Percentiles rank a stretch among this genome's conserved stretches.
phyloP scores from a whole-genome alignment of 2,329 filamentous ascomycete genomes.

The Pseudocercospora ulei region DNA sequence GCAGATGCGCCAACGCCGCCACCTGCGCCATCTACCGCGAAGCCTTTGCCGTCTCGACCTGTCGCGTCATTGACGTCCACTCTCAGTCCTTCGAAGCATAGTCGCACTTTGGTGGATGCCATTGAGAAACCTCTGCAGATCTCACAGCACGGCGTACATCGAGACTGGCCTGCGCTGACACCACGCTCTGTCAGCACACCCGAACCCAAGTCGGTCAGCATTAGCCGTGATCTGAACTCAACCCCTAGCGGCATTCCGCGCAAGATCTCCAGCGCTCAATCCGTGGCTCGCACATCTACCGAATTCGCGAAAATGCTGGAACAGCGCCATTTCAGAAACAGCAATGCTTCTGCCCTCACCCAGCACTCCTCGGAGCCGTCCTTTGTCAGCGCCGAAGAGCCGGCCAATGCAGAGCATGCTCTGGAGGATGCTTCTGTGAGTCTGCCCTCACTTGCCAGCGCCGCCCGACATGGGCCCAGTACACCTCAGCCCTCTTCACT shows the following conservation, averaged over 20 bases:
- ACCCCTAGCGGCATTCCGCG: conserved; percentile 13
- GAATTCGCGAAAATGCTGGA: conserved; percentile 9
- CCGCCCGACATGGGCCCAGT: not conserved
- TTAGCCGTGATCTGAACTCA: not conserved
- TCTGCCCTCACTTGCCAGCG: not conserved
- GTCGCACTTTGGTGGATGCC: conserved; percentile 37
- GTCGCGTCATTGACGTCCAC: conserved; percentile 30
- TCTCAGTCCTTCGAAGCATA: conserved; percentile 33
- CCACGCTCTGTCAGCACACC: conserved; percentile 19
- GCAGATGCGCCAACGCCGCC: conserved; percentile 32
- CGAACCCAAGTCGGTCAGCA: conserved; percentile 1
- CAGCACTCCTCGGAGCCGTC: conserved; percentile 12
- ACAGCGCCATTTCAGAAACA: not conserved
- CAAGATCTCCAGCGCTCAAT: conserved; percentile 8
- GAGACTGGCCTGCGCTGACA: conserved; percentile 23
- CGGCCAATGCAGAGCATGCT: not conserved
- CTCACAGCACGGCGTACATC: conserved; percentile 10
- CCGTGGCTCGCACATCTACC: conserved; percentile 2
- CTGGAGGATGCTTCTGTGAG: not conserved
- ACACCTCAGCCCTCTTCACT: not conserved
- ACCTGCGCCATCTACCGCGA: conserved; percentile 24
- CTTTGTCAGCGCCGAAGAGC: conserved; percentile 15
- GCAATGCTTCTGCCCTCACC: conserved; percentile 11
- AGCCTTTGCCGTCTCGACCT: conserved; percentile 37
- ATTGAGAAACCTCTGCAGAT: conserved; percentile 29